phyloP scores from a whole-genome alignment of 345 rosid species.

The Ceriops tagal region DNA sequence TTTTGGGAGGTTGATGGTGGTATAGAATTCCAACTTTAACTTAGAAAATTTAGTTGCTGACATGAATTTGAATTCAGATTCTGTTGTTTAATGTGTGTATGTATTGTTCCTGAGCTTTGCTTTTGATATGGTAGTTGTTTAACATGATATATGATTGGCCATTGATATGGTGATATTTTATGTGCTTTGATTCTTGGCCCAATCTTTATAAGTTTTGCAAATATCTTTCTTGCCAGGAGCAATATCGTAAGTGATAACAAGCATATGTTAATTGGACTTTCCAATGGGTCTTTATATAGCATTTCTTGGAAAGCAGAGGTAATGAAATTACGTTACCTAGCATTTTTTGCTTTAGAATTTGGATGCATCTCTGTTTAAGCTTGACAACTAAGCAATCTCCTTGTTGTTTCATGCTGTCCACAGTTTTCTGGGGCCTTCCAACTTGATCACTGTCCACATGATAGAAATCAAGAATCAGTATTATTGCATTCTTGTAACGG shows the following conservation, averaged over 20 bases:
- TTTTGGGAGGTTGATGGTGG: not conserved
- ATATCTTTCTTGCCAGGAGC: constrained; percentile 53
- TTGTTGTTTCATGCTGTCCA: not conserved
- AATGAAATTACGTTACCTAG: constrained; percentile 7
- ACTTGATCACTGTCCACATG: no score
- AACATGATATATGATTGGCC: not conserved
- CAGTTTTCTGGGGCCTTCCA: no score
- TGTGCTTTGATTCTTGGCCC: constrained; percentile 3
- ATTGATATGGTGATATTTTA: no score
- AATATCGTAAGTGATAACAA: constrained; percentile 37
- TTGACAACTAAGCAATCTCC: not conserved
- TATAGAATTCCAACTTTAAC: not conserved
- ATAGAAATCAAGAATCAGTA: no score
- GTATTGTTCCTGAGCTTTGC: not conserved
- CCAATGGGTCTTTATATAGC: constrained; percentile 72
- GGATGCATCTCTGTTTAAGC: no score
- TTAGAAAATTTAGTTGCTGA: not conserved
- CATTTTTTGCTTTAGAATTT: no score
- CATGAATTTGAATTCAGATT: not conserved
- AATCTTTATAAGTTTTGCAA: constrained; percentile 14
- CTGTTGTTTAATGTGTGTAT: not conserved
- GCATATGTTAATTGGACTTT: constrained; percentile 83
- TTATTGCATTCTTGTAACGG: no score
- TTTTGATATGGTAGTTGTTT: not conserved
- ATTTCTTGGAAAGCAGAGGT: constrained; percentile 99